Conservation (phyloP, 2,329 filamentous ascomycete species). For the Drechslerella coelobrocha region DNA sequence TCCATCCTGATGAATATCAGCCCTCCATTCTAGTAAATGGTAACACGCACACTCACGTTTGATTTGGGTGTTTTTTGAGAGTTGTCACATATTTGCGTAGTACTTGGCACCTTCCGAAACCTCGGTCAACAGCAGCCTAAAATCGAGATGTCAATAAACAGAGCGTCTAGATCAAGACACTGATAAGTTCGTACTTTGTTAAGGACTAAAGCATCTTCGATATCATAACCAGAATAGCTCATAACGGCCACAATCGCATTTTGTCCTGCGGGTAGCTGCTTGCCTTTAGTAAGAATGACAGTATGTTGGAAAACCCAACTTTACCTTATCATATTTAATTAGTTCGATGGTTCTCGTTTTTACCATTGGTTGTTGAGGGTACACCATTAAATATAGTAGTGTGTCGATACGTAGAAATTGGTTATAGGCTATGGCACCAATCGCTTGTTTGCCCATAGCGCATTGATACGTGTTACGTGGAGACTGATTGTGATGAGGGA, state of each 20-base stretch:
- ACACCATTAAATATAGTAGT: conserved; percentile 93
- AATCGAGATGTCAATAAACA: not conserved
- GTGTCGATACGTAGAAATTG: conserved; percentile 98
- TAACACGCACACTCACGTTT: conserved; percentile 56
- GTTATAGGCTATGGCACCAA: conserved; percentile 96
- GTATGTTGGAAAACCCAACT: not conserved
- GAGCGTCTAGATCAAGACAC: not conserved
- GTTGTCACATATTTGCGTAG: conserved; percentile 91
- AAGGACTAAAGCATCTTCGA: conserved; percentile 93
- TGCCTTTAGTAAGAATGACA: conserved; percentile 5
- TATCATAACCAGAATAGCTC: conserved; percentile 99
- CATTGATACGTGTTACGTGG: conserved; percentile 98
- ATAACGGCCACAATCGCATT: conserved; percentile 98
- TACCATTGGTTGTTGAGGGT: conserved; percentile 96
- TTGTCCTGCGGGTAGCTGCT: conserved; percentile 81
- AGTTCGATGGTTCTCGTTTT: conserved; percentile 96
- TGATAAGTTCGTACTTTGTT: conserved; percentile 69
- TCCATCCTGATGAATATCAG: conserved; percentile 63
- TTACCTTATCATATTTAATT: conserved; percentile 85
- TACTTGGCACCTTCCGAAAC: conserved; percentile 97
- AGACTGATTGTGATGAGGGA: conserved; percentile 98
- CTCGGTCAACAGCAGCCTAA: conserved; percentile 82
- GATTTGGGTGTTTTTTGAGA: conserved; percentile 87
- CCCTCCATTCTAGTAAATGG: conserved; percentile 66
- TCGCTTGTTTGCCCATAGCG: conserved; percentile 99